Conservation (phyloP, 805 yeast genomes). For the Zygosaccharomyces lentus region DNA sequence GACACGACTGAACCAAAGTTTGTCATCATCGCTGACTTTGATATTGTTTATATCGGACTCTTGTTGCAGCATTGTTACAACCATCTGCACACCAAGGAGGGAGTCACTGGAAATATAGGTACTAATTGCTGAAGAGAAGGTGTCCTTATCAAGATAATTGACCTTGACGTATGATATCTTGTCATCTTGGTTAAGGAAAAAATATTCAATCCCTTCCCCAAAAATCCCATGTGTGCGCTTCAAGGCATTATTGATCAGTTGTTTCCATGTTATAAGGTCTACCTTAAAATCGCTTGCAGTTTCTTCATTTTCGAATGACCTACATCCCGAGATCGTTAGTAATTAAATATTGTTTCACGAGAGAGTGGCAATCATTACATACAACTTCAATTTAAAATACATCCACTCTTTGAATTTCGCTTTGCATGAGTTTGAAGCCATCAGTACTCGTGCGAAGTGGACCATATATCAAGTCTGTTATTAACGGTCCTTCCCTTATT, state of each 20-base stretch:
- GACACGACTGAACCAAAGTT: constrained; percentile 24
- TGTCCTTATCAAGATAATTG: constrained; percentile 27
- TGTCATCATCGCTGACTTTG: constrained; percentile 27
- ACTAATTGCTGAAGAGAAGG: constrained; percentile 32
- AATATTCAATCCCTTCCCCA: constrained; percentile 38
- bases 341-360: not conserved
- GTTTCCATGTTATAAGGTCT: constrained; percentile 40
- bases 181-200: constrained; percentile 28
- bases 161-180: constrained; percentile 28
- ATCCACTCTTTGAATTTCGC: constrained; percentile 22
- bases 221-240: constrained; percentile 39
- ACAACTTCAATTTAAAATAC: constrained; percentile 26
- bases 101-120: constrained; percentile 33
- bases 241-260: constrained; percentile 35
- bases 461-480: no score
- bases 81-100: constrained; percentile 26
- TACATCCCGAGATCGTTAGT: constrained; percentile 8
- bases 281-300: constrained; percentile 21
- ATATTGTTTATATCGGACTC: constrained; percentile 23
- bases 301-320: constrained; percentile 24
- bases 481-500: no score
- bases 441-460: not conserved
- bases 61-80: constrained; percentile 22
- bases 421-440: not conserved
- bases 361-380: constrained; percentile 12